Percentiles rank a stretch among this genome's conserved stretches.
phyloP scores from a whole-genome alignment of 139 green algal species.

The Tetraselmis chui region DNA sequence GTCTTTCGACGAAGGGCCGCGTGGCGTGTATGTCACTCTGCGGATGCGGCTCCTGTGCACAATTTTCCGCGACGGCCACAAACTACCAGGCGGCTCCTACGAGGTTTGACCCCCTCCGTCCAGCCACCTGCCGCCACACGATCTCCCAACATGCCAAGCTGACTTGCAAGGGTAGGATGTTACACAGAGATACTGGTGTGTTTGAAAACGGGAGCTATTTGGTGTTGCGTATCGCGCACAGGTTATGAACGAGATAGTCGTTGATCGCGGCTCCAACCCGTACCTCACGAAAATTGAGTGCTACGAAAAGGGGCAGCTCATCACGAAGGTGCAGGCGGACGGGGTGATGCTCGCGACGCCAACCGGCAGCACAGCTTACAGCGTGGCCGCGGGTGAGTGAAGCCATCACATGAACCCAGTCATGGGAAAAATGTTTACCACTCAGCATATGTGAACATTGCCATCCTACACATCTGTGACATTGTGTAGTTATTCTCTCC shows the following conservation, averaged over 20 bases:
- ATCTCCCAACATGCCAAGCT: too few species aligned
- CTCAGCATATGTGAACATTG: too few species aligned
- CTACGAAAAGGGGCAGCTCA: conserved; percentile 69
- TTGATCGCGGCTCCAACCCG: conserved; percentile 76
- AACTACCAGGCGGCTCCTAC: conserved; percentile 11
- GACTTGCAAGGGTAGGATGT: too few species aligned
- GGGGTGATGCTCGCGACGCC: conserved; percentile 92
- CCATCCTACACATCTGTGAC: too few species aligned
- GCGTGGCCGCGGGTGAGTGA: conserved; percentile 73
- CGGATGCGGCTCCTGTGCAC: conserved; percentile 90
- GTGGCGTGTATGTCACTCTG: conserved; percentile 90
- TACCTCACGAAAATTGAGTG: conserved; percentile 94
- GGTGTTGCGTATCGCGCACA: too few species aligned
- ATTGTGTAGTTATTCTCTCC: too few species aligned
- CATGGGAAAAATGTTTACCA: too few species aligned
- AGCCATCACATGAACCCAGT: too few species aligned
- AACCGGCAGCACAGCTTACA: conserved; percentile 93
- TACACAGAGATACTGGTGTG: too few species aligned
- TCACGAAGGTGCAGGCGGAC: conserved; percentile 84
- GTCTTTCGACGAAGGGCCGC: neutral
- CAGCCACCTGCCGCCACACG: too few species aligned
- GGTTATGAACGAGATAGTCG: conserved; percentile 94
- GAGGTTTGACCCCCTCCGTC: neutral
- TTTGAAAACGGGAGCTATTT: too few species aligned
- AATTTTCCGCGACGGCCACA: conserved; percentile 36